Percentiles rank a stretch among this genome's conserved stretches.
Evolutionary conservation across 2,329 filamentous ascomycete genomes (phyloP).

Genomic region (Alternaria hordeiaustralica): DNA sequence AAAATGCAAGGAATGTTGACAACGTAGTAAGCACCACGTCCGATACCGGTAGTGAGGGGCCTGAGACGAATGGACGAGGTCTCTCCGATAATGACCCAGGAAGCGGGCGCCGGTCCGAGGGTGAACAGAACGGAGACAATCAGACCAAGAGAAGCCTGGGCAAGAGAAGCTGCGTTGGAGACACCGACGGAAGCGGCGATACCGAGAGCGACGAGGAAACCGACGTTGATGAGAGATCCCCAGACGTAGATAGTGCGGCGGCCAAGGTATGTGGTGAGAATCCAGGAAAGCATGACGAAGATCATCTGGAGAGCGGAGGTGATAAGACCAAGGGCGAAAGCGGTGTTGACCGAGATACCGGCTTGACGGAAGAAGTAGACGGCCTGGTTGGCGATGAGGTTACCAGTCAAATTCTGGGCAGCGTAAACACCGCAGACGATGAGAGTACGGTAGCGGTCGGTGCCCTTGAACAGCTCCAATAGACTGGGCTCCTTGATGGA

Average conservation of each 20-base stretch:
- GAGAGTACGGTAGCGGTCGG: conserved; percentile 61
- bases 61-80: conserved; percentile 70
- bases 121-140: conserved; percentile 71
- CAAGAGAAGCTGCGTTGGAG: conserved; percentile 54
- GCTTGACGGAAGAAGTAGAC: conserved; percentile 70
- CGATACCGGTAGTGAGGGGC: conserved; percentile 69
- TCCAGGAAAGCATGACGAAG: conserved; percentile 71
- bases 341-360: conserved; percentile 60
- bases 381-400: conserved; percentile 68
- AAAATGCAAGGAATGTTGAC: conserved; percentile 72
- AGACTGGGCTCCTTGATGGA: conserved; percentile 55
- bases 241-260: conserved; percentile 70
- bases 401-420: conserved; percentile 67
- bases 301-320: conserved; percentile 68
- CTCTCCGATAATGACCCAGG: conserved; percentile 72
- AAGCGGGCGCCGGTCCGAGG: conserved; percentile 67
- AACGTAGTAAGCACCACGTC: conserved; percentile 68
- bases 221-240: conserved; percentile 62
- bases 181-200: conserved; percentile 61
- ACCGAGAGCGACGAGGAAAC: conserved; percentile 64
- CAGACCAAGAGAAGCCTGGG: conserved; percentile 68
- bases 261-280: conserved; percentile 68
- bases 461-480: conserved; percentile 62
- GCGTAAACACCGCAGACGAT: conserved; percentile 65
- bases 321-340: conserved; percentile 69